Evolutionary conservation across 176 grass and related monocot genomes (phyloP).

Genomic region (Poa annua): DNA sequence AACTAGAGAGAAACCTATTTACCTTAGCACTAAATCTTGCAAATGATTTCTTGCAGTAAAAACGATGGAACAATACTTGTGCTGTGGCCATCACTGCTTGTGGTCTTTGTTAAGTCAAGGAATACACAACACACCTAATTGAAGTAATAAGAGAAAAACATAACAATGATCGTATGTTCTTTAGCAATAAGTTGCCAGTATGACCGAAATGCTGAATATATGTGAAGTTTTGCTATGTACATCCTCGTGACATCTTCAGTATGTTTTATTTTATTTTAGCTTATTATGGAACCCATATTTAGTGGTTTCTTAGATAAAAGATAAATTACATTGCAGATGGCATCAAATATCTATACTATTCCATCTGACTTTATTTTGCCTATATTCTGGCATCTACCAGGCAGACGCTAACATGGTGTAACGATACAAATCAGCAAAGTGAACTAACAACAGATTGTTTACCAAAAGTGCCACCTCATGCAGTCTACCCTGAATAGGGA

Average conservation of each 20-base stretch:
- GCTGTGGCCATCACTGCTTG: conserved; percentile 96
- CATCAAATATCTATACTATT: conserved; percentile 9
- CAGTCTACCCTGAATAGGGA: neutral
- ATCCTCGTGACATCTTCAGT: neutral
- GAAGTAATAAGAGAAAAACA: neutral
- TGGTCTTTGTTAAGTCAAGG: conserved; percentile 64
- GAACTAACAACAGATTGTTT: neutral
- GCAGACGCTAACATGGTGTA: neutral
- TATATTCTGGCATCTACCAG: neutral
- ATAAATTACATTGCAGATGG: neutral
- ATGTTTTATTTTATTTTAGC: conserved; percentile 2
- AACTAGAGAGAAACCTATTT: conserved; percentile 23
- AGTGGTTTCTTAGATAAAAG: conserved; percentile 11
- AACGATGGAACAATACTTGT: conserved; percentile 90
- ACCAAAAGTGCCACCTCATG: neutral
- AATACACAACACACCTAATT: conserved; percentile 25
- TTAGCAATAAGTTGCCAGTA: conserved; percentile 13
- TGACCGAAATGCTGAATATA: neutral
- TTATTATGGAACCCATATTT: neutral
- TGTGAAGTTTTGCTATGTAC: neutral
- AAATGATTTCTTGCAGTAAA: conserved; percentile 98
- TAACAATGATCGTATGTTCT: neutral
- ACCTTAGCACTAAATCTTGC: conserved; percentile 89
- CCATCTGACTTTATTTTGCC: neutral
- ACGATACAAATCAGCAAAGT: neutral